Percentiles rank a stretch among this genome's conserved stretches.
These are phyloP conservation scores for Ambrosia artemisiifolia DNA, from an alignment of 129 eudicot genomes.

Conservation along the genomic window DNA sequence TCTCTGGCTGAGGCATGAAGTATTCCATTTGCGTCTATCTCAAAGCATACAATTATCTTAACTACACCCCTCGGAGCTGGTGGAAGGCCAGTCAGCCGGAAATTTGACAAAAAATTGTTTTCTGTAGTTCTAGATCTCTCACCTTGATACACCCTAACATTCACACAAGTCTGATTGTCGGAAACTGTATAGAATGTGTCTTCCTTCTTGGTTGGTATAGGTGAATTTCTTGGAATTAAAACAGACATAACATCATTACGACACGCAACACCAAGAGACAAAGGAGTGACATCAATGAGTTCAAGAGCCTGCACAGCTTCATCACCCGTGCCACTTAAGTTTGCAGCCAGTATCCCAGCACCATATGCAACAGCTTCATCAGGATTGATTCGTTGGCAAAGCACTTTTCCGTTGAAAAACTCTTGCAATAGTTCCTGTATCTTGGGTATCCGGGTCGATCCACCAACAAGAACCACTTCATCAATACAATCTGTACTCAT, in stretches of 20 bases:
- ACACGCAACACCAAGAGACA: not conserved
- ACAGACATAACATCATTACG: not conserved
- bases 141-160: not conserved
- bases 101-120: not conserved
- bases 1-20: conserved; percentile 1
- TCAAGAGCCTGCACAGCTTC: not conserved
- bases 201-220: not conserved
- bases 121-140: not conserved
- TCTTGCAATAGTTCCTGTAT: conserved; percentile 1
- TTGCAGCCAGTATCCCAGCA: conserved; percentile 1
- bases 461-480: conserved; percentile 6
- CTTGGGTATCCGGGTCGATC: not conserved
- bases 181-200: not conserved
- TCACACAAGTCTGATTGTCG: not conserved
- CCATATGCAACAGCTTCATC: conserved; percentile 3
- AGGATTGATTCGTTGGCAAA: not conserved
- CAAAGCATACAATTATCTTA: not conserved
- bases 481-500: not conserved
- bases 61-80: not conserved
- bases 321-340: conserved; percentile 3
- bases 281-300: not conserved
- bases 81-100: not conserved
- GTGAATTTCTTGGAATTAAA: not conserved
- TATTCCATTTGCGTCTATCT: not conserved
- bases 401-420: not conserved